phyloP scores from a whole-genome alignment of 208 protist species.

The Leishmania arabica region DNA sequence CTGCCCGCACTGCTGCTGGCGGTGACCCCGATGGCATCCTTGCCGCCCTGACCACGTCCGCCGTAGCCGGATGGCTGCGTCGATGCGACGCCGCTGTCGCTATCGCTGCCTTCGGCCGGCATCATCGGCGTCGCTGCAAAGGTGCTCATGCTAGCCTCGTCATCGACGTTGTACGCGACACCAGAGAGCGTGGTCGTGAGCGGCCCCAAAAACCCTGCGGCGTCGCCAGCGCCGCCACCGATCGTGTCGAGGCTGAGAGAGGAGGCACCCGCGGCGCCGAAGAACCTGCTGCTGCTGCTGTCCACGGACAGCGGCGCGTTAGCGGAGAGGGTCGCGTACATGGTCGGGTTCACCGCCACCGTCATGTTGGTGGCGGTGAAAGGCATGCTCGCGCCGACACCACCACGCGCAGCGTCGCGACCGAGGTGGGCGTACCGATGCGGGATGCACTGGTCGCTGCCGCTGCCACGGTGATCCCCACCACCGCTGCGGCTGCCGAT shows the following conservation, averaged over 20 bases:
- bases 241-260: conserved; percentile 3
- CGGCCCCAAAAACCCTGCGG: conserved; percentile 7
- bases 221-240: neutral
- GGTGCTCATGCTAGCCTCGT: conserved; percentile 16
- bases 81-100: neutral
- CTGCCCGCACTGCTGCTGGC: neutral
- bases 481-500: neutral
- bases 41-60: neutral
- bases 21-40: neutral
- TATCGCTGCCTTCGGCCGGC: neutral
- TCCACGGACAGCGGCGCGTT: neutral
- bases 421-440: neutral
- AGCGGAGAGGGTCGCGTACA: neutral
- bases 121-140: neutral
- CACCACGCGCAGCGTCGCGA: neutral
- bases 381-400: neutral
- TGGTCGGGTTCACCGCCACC: neutral
- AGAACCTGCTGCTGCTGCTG: neutral
- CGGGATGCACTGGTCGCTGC: neutral
- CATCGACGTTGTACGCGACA: conserved; percentile 31
- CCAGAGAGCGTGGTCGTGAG: conserved; percentile 28
- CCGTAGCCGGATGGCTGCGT: neutral
- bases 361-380: neutral
- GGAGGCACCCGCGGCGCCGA: neutral
- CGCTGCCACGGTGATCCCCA: neutral